Conservation (phyloP, 2,329 filamentous ascomycete species). For the Trichoderma koningii region DNA sequence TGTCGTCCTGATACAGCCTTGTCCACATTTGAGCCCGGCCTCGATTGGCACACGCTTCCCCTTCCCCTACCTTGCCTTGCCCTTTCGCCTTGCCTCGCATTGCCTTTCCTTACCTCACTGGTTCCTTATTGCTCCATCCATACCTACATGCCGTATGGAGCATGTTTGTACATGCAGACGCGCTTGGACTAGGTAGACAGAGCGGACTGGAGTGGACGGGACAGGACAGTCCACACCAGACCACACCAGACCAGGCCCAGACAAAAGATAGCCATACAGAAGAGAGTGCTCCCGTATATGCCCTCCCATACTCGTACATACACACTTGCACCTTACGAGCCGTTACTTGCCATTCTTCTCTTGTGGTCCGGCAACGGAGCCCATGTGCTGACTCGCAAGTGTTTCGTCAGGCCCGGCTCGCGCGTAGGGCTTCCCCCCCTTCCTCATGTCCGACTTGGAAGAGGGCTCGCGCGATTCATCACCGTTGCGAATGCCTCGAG, state of each 20-base stretch:
- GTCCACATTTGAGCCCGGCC: conserved; percentile 24
- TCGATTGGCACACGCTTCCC: conserved; percentile 12
- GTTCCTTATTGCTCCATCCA: conserved; percentile 5
- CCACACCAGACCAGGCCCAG: background rate
- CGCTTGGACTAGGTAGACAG: background rate
- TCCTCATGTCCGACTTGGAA: conserved; percentile 56
- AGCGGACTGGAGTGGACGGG: background rate
- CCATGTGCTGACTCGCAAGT: conserved; percentile 27
- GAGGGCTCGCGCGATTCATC: conserved; percentile 59
- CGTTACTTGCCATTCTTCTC: background rate
- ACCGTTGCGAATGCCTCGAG: conserved; percentile 61
- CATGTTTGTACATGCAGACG: conserved; percentile 1
- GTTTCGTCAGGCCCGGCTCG: conserved; percentile 35
- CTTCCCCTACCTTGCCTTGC: conserved; percentile 15
- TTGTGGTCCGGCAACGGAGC: conserved; percentile 20
- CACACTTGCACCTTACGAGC: conserved; percentile 2
- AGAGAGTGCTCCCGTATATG: conserved; percentile 5
- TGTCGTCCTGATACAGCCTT: conserved; percentile 25
- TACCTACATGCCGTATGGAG: conserved; percentile 3
- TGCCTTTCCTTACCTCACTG: background rate
- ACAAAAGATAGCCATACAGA: background rate
- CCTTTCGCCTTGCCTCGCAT: conserved; percentile 7
- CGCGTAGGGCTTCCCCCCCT: conserved; percentile 38
- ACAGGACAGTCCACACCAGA: background rate
- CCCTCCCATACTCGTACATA: conserved; percentile 17